These are phyloP conservation scores for Anthostomella pinea DNA, from an alignment of 2,329 filamentous ascomycete species.

Conservation along the genomic window DNA sequence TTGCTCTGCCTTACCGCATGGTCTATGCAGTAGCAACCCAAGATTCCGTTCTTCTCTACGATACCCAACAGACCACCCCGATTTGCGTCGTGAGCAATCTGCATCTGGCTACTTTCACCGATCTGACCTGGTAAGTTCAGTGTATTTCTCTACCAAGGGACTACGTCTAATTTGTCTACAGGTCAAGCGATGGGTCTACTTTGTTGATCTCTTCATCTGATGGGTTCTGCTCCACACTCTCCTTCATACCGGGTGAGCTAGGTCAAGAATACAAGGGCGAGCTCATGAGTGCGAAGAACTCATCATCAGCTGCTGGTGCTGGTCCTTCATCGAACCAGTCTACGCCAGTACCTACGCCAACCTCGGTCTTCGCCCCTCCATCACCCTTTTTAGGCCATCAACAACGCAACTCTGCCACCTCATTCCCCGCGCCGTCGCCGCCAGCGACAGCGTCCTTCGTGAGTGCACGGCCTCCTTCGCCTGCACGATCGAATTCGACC, in stretches of 20 bases:
- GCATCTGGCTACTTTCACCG: conserved; percentile 96
- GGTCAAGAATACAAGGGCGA: conserved; percentile 77
- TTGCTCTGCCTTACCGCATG: conserved; percentile 87
- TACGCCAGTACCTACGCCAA: conserved; percentile 70
- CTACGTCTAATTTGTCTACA: conserved; percentile 37
- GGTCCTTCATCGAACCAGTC: conserved; percentile 55
- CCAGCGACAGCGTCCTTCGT: conserved; percentile 57
- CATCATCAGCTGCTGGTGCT: conserved; percentile 38
- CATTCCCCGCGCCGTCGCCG: conserved; percentile 57
- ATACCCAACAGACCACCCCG: conserved; percentile 94
- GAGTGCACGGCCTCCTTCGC: conserved; percentile 69
- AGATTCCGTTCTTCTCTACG: conserved; percentile 90
- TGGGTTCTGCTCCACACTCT: conserved; percentile 90
- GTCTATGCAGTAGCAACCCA: conserved; percentile 97
- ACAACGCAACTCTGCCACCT: conserved; percentile 56
- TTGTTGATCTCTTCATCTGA: conserved; percentile 96
- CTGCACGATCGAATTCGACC: conserved; percentile 79
- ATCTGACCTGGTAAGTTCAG: conserved; percentile 85
- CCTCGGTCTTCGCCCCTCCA: conserved; percentile 58
- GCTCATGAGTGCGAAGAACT: conserved; percentile 48
- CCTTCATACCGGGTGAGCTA: conserved; percentile 79
- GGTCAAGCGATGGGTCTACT: conserved; percentile 73
- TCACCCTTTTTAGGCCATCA: conserved; percentile 57
- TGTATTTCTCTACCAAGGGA: conserved; percentile 8
- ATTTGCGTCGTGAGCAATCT: conserved; percentile 94